Evolutionary conservation across 768 basidiomycete species (phyloP).

Genomic region (Amanita polypyramis): DNA sequence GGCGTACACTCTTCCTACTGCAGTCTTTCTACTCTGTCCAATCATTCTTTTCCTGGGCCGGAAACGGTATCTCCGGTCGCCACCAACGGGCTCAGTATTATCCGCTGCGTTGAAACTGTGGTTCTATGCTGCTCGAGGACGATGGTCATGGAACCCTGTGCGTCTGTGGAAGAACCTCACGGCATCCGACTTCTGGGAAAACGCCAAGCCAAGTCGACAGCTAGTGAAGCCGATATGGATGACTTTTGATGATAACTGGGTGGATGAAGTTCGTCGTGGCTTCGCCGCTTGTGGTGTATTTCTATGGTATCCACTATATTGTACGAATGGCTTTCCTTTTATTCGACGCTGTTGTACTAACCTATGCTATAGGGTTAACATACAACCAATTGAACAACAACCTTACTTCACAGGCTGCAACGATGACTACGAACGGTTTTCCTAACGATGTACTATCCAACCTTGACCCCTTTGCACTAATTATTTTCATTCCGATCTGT

Average conservation of each 20-base stretch:
- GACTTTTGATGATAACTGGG: slow-evolving; percentile 71
- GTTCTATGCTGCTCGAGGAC: slow-evolving; percentile 32
- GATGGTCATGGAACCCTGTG: slow-evolving; percentile 50
- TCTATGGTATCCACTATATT: slow-evolving; percentile 59
- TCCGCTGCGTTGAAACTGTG: slow-evolving; percentile 36
- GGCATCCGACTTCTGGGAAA: slow-evolving; percentile 65
- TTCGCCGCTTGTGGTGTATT: slow-evolving; percentile 62
- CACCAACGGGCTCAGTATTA: slow-evolving; percentile 57
- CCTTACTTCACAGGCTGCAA: slow-evolving; percentile 68
- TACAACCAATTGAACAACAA: slow-evolving; percentile 78
- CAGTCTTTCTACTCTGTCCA: slow-evolving; percentile 53
- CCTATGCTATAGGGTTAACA: slow-evolving; percentile 44
- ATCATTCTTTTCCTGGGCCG: slow-evolving; percentile 45
- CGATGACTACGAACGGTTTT: slow-evolving; percentile 58
- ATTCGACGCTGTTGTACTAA: slow-evolving; percentile 23
- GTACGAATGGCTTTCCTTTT: slow-evolving; percentile 22
- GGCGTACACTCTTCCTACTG: slow-evolving; percentile 53
- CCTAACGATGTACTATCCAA: slow-evolving; percentile 77
- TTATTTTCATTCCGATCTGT: slow-evolving; percentile 65
- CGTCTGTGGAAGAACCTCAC: slow-evolving; percentile 36
- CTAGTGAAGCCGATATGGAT: slow-evolving; percentile 52
- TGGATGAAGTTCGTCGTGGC: slow-evolving; percentile 65
- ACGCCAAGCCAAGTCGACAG: slow-evolving; percentile 49
- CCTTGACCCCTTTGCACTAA: slow-evolving; percentile 64
- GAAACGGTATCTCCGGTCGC: slow-evolving; percentile 42